A percentile compares a stretch with the other conserved stretches of the same genome.
Evolutionary conservation across 2,329 filamentous ascomycete species (phyloP).

Genomic region (Xylariaceae sp.): DNA sequence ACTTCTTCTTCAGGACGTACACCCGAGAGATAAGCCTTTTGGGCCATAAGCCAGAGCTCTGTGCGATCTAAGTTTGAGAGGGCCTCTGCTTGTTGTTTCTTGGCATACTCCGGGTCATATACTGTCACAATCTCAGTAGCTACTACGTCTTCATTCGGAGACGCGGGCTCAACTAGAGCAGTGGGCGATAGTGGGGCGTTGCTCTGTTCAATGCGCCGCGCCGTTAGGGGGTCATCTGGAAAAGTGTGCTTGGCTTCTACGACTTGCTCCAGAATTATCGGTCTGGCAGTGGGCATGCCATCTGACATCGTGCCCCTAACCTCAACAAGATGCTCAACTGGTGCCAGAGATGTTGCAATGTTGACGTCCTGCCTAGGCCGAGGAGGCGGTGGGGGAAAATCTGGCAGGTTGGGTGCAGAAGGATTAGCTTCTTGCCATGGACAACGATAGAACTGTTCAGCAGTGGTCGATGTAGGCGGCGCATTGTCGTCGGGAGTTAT

Average conservation of each 20-base stretch:
- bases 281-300: constrained; percentile 71
- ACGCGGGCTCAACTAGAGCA: constrained; percentile 43
- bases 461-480: constrained; percentile 85
- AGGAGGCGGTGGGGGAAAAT: constrained; percentile 44
- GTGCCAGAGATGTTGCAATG: constrained; percentile 48
- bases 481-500: constrained; percentile 58
- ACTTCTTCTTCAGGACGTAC: constrained; percentile 60
- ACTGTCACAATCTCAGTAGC: constrained; percentile 70
- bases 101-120: constrained; percentile 77
- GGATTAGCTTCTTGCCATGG: constrained; percentile 68
- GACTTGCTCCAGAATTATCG: constrained; percentile 49
- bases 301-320: constrained; percentile 46
- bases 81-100: constrained; percentile 73
- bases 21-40: constrained; percentile 76
- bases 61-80: constrained; percentile 83
- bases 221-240: constrained; percentile 39
- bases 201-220: constrained; percentile 37
- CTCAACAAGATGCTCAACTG: constrained; percentile 70
- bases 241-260: constrained; percentile 43
- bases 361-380: constrained; percentile 45
- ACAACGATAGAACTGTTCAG: constrained; percentile 86
- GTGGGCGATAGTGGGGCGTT: constrained; percentile 41
- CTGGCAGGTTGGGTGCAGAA: constrained; percentile 40
- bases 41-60: constrained; percentile 82
- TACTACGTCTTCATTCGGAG: constrained; percentile 59